Percentiles rank a stretch among this genome's conserved stretches.
These are phyloP conservation scores for Lactarius akahatsu DNA, from an alignment of 768 basidiomycete genomes.

Conservation along the genomic window DNA sequence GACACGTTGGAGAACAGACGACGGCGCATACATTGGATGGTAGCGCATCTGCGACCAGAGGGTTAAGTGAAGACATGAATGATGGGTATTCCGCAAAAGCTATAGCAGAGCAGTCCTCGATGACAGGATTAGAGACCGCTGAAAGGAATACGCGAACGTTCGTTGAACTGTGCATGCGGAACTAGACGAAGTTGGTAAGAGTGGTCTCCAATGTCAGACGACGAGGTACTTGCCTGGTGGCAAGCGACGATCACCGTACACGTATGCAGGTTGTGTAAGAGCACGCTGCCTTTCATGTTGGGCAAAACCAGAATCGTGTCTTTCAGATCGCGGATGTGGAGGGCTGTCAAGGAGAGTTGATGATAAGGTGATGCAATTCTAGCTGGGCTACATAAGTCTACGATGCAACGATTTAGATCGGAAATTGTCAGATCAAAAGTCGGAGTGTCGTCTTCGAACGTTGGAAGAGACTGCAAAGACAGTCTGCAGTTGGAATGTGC, in stretches of 20 bases:
- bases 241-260: conserved; percentile 72
- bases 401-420: conserved; percentile 65
- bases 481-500: conserved; percentile 49
- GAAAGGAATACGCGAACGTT: conserved; percentile 64
- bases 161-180: conserved; percentile 80
- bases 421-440: conserved; percentile 60
- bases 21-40: conserved; percentile 6
- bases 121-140: conserved; percentile 70
- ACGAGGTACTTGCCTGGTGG: conserved; percentile 62
- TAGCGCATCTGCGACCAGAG: not conserved
- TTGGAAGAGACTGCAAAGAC: conserved; percentile 42
- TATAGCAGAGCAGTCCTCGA: conserved; percentile 68
- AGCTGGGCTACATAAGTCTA: conserved; percentile 49
- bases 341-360: conserved; percentile 45
- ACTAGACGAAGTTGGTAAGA: conserved; percentile 45
- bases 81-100: conserved; percentile 65
- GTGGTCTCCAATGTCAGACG: not conserved
- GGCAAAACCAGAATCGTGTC: conserved; percentile 68
- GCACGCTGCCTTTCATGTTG: conserved; percentile 62
- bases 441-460: conserved; percentile 33
- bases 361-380: conserved; percentile 9
- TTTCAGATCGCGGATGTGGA: conserved; percentile 62
- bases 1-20: conserved; percentile 5
- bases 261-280: conserved; percentile 60
- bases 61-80: conserved; percentile 28